Conservation (phyloP, 2,329 filamentous ascomycete species). For the Aspergillus pseudoviridinutans region DNA sequence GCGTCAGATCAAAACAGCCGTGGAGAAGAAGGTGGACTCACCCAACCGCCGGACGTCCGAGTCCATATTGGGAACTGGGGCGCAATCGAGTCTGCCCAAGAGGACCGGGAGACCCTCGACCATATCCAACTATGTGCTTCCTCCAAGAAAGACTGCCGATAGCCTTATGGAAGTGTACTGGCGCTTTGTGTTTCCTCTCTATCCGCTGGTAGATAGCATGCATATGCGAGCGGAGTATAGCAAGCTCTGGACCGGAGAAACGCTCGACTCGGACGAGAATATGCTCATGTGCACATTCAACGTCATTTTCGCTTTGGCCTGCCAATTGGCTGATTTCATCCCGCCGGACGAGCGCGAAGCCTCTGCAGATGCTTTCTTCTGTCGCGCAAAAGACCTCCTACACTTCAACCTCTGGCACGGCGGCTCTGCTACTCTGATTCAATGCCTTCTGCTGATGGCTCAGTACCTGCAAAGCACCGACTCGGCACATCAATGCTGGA, state of each 20-base stretch:
- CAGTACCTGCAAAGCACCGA: conserved; percentile 50
- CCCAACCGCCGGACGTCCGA: conserved; percentile 17
- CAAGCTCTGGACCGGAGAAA: conserved; percentile 39
- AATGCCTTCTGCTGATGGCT: conserved; percentile 46
- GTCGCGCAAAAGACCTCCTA: conserved; percentile 41
- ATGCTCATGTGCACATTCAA: conserved; percentile 46
- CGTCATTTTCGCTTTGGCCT: conserved; percentile 45
- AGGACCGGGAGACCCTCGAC: conserved; percentile 9
- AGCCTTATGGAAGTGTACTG: conserved; percentile 46
- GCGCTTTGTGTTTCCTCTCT: conserved; percentile 45
- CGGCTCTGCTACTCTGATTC: conserved; percentile 43
- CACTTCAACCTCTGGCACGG: conserved; percentile 43
- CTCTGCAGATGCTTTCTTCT: conserved; percentile 41
- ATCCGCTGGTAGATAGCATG: conserved; percentile 43
- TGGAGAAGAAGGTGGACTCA: conserved; percentile 31
- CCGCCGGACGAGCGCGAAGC: conserved; percentile 38
- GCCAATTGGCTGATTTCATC: conserved; percentile 43
- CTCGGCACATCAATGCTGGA: conserved; percentile 48
- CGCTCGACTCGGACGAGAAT: conserved; percentile 37
- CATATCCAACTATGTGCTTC: conserved; percentile 38
- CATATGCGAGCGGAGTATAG: conserved; percentile 39
- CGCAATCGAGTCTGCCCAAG: conserved; percentile 18
- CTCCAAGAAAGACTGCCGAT: conserved; percentile 45
- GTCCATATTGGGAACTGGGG: conserved; percentile 10
- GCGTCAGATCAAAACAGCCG: conserved; percentile 44